Evolutionary conservation across 176 grass and related monocot species (phyloP).

Genomic region (Elymus sibiricus): DNA sequence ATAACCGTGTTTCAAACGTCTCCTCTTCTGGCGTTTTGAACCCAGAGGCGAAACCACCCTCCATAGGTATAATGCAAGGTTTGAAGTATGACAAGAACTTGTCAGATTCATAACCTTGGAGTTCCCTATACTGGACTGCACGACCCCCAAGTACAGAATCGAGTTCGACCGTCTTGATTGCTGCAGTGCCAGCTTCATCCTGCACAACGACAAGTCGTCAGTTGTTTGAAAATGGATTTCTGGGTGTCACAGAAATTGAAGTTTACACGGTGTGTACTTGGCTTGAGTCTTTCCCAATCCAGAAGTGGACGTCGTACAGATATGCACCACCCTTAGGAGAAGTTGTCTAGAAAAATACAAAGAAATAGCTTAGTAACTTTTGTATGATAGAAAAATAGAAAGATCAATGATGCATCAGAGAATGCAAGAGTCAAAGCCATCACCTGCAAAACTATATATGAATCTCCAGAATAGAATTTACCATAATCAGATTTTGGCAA

Average conservation of each 20-base stretch:
- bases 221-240: slow-evolving; percentile 13
- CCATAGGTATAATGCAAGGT: slow-evolving; percentile 97
- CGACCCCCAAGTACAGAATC: slow-evolving; percentile 87
- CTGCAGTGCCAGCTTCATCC: slow-evolving; percentile 99
- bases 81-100: slow-evolving; percentile 97
- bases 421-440: neutral
- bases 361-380: neutral
- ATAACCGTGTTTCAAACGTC: slow-evolving; percentile 75
- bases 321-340: slow-evolving; percentile 67
- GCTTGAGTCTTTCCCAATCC: slow-evolving; percentile 92
- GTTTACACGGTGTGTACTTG: slow-evolving; percentile 41
- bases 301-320: slow-evolving; percentile 77
- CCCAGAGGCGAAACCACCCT: slow-evolving; percentile 96
- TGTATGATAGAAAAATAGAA: neutral
- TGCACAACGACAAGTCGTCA: slow-evolving; percentile 13
- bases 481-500: slow-evolving; percentile 82
- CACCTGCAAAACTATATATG: slow-evolving; percentile 95
- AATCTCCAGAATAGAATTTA: slow-evolving; percentile 96
- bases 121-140: slow-evolving; percentile 92
- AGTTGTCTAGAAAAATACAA: slow-evolving; percentile 53
- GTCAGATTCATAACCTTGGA: slow-evolving; percentile 91
- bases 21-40: slow-evolving; percentile 88
- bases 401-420: neutral
- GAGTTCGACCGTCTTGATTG: slow-evolving; percentile 93
- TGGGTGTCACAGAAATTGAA: neutral